Evolutionary conservation across 169 alveolate species (phyloP), one percentile per base, ranked within the genome.

Genomic region (Plasmodium reichenowi): DNA sequence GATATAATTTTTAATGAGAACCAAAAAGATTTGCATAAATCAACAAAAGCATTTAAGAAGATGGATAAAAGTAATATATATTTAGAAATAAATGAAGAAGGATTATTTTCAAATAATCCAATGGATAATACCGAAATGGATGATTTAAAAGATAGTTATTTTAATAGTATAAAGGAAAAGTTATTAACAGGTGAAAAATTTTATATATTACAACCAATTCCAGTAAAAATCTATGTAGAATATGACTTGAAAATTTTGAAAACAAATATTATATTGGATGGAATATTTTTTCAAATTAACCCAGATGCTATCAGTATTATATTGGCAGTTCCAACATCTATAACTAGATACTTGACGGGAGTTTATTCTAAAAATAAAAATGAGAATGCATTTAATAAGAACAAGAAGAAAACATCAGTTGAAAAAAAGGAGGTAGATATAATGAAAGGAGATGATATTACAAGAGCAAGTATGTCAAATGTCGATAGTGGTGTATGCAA

Each of bases 261-360:
- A 20, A 71, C 88, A 43, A 74, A 78, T 38, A 88, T 93, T 20
- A 66, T 93, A 13, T 92, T 95, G 59, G 96, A 95, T 78, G 96
- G 95, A 45, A 89, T 95, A 48, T 95, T 94, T 83, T 89, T 94
- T 63, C 97, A 95, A 74, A 88, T 93, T 48, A 93, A 93, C 15
- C 97, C 97, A 6, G 92, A 94, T 66, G 96, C 96, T 48, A 89
- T 95, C 12, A 93, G 94, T 43, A 89, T 93, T 24, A 92, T 95
- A 56, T 68, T 93, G 72, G 93, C 94, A 22, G 95, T 95, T 10
- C 97, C 96, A 8, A 88, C 95, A 17, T 93, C 96, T 50, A 74
- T 94, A 43, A 88, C 95, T 38, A 70, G 92, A 74, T 73, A 88
- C 17, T 78, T 93, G 52, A 80, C 93, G 22, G 70, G 83, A 8